Evolutionary conservation across 2,329 filamentous ascomycete species (phyloP).

Genomic region (Corinectria fuckeliana): DNA sequence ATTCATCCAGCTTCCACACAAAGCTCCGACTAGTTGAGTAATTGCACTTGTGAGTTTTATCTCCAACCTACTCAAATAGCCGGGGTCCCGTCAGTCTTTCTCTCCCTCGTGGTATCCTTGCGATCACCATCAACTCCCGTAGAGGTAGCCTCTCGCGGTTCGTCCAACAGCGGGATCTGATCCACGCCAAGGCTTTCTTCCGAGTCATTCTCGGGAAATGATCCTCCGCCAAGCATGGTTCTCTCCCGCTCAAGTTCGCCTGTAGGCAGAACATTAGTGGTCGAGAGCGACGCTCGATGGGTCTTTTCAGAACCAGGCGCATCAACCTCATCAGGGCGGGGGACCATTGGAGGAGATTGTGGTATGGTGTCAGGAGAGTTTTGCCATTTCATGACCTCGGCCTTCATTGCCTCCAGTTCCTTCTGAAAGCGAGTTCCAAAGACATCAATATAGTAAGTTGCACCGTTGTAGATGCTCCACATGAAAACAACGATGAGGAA

Average conservation of each 20-base stretch:
- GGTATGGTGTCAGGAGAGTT: conserved; percentile 57
- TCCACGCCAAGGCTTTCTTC: conserved; percentile 51
- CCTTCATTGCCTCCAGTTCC: conserved; percentile 87
- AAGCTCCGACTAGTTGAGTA: not conserved
- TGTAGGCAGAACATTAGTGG: conserved; percentile 23
- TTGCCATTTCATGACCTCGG: conserved; percentile 91
- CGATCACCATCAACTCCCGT: conserved; percentile 54
- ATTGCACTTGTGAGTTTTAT: not conserved
- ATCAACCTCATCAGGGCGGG: conserved; percentile 37
- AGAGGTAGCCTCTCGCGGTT: conserved; percentile 43
- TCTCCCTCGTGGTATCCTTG: conserved; percentile 55
- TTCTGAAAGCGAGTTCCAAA: conserved; percentile 98
- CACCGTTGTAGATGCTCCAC: conserved; percentile 96
- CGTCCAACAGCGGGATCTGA: conserved; percentile 63
- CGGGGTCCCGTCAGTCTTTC: conserved; percentile 45
- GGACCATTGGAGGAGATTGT: conserved; percentile 44
- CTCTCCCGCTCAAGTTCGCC: conserved; percentile 29
- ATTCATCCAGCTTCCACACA: not conserved
- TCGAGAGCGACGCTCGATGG: conserved; percentile 23
- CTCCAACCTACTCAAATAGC: not conserved
- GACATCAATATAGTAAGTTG: conserved; percentile 97
- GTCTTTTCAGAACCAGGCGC: conserved; percentile 15
- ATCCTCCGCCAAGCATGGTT: conserved; percentile 19
- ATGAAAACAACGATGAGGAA: conserved; percentile 87
- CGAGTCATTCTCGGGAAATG: conserved; percentile 26